These are phyloP conservation scores for Rhypophila decipiens DNA, from an alignment of 495 filamentous ascomycete genomes.

Conservation along the genomic window DNA sequence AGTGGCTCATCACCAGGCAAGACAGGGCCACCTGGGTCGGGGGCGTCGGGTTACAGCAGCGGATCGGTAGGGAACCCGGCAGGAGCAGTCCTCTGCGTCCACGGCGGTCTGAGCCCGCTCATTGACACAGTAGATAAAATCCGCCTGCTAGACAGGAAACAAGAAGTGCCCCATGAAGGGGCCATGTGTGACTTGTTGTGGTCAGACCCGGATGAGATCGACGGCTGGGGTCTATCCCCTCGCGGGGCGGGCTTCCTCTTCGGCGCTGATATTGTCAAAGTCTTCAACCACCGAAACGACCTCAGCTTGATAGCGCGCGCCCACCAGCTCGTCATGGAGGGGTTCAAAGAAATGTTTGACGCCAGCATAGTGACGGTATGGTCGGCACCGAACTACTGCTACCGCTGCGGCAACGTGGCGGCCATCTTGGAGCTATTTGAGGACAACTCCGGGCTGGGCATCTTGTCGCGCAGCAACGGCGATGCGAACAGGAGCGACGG, in stretches of 20 bases:
- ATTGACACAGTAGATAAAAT: slow-evolving; percentile 97
- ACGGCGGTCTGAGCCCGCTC: slow-evolving; percentile 85
- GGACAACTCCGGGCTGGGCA: slow-evolving; percentile 70
- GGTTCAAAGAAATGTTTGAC: slow-evolving; percentile 99
- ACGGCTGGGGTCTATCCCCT: slow-evolving; percentile 93
- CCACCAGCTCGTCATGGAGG: slow-evolving; percentile 98
- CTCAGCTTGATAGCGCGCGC: slow-evolving; percentile 86
- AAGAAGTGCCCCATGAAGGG: slow-evolving; percentile 97
- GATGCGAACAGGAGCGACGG: slow-evolving; percentile 55
- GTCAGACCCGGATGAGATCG: slow-evolving; percentile 98
- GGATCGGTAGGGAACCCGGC: slow-evolving; percentile 60
- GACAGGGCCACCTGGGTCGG: slow-evolving; percentile 71
- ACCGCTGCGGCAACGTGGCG: slow-evolving; percentile 94
- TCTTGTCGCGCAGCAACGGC: slow-evolving; percentile 71
- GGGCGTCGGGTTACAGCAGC: slow-evolving; percentile 58
- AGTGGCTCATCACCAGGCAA: slow-evolving; percentile 24
- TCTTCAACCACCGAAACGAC: slow-evolving; percentile 91
- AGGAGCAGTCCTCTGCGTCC: slow-evolving; percentile 89
- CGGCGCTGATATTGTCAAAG: slow-evolving; percentile 90
- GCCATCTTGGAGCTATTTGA: slow-evolving; percentile 90
- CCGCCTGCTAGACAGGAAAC: slow-evolving; percentile 88
- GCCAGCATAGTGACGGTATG: slow-evolving; percentile 91
- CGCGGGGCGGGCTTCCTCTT: slow-evolving; percentile 96
- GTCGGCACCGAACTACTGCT: slow-evolving; percentile 97
- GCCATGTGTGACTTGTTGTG: slow-evolving; percentile 98